Percentiles rank a stretch among this genome's conserved stretches.
These are phyloP conservation scores for Trifolium subterraneum DNA, from an alignment of 306 rosid genomes.

Conservation along the genomic window DNA sequence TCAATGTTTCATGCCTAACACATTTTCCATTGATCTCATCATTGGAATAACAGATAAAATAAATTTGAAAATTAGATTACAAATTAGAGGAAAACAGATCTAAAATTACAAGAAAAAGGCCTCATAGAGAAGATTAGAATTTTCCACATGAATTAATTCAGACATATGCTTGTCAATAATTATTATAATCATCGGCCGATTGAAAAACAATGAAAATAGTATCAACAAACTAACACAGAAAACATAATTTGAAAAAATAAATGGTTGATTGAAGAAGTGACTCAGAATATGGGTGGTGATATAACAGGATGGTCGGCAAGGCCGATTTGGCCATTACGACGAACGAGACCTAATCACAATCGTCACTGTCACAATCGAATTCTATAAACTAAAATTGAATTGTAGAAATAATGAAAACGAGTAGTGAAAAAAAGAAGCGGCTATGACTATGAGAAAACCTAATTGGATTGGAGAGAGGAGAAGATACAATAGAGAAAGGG, in stretches of 20 bases:
- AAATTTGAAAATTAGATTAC: background rate
- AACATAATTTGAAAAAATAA: too few relatives aligned
- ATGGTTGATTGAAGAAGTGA: slow-evolving; percentile 44
- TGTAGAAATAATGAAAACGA: background rate
- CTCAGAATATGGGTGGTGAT: slow-evolving; percentile 98
- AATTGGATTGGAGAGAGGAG: background rate
- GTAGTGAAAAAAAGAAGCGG: too few relatives aligned
- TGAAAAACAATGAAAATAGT: too few relatives aligned
- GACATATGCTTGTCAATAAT: slow-evolving; percentile 90
- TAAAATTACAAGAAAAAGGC: slow-evolving; percentile 26
- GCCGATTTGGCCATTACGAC: slow-evolving; percentile 84
- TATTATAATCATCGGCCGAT: slow-evolving; percentile 69
- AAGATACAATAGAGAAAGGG: background rate
- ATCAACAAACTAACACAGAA: too few relatives aligned
- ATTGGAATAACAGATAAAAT: background rate
- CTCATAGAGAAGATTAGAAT: slow-evolving; percentile 92
- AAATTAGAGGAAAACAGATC: too few relatives aligned
- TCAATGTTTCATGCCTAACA: slow-evolving; percentile 31
- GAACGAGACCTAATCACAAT: slow-evolving; percentile 85
- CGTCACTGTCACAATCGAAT: slow-evolving; percentile 61
- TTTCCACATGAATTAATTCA: slow-evolving; percentile 69
- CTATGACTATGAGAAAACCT: background rate
- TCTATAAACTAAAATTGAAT: background rate
- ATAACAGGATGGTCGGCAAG: slow-evolving; percentile 96
- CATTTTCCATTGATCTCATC: slow-evolving; percentile 35